phyloP scores from a whole-genome alignment of 176 grass and related monocot species.

The Oryza coarctata region DNA sequence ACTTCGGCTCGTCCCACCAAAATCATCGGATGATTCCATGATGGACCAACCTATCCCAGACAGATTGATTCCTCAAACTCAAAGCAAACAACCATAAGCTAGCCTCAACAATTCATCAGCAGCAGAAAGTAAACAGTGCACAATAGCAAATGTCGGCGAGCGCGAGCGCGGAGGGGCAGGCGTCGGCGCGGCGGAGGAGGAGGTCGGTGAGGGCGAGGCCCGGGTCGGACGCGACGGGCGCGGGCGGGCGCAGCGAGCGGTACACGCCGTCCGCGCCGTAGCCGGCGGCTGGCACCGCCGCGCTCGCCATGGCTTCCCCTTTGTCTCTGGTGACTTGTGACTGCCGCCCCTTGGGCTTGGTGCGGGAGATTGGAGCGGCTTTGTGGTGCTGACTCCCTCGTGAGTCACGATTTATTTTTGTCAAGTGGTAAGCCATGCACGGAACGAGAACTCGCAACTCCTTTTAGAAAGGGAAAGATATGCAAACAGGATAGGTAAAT shows the following conservation, averaged over 20 bases:
- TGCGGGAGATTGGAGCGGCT: background rate
- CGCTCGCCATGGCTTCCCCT: conserved; percentile 32
- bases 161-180: conserved; percentile 58
- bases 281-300: conserved; percentile 32
- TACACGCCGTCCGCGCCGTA: conserved; percentile 67
- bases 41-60: background rate
- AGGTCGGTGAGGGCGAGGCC: conserved; percentile 50
- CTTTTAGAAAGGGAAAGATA: too few relatives aligned
- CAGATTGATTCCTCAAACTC: background rate
- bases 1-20: background rate
- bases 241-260: conserved; percentile 51
- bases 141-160: conserved; percentile 39
- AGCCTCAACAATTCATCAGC: background rate
- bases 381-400: background rate
- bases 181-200: conserved; percentile 52
- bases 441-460: too few relatives aligned
- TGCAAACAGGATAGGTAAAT: too few relatives aligned
- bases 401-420: too few relatives aligned
- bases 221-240: conserved; percentile 47
- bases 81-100: background rate
- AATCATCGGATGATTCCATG: background rate
- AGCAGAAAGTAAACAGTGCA: background rate
- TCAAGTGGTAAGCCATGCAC: too few relatives aligned
- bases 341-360: background rate
- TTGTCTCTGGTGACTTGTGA: background rate